Evolutionary conservation across 192 early-diverging fungal species (phyloP).

Genomic region (Podila horticola): DNA sequence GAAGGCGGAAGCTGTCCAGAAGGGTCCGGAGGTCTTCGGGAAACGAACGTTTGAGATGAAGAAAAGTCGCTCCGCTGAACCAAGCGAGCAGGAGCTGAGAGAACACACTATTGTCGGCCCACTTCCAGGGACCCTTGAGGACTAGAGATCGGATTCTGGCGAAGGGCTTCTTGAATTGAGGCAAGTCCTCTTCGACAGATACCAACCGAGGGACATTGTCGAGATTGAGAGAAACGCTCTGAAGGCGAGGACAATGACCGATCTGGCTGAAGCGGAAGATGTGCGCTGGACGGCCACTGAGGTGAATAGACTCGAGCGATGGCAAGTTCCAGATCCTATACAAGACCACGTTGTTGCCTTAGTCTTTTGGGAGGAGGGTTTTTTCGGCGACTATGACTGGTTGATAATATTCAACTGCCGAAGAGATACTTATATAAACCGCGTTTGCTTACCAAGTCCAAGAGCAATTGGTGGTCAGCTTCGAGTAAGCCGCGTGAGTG

Average conservation of each 20-base stretch:
- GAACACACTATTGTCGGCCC: not conserved
- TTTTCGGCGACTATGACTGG: too few relatives aligned
- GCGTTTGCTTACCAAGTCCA: constrained; percentile 1
- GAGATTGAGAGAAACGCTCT: constrained; percentile 5
- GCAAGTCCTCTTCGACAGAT: not conserved
- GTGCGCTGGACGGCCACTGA: constrained; percentile 20
- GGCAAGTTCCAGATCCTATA: constrained; percentile 28
- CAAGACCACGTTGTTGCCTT: too few relatives aligned
- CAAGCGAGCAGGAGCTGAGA: not conserved
- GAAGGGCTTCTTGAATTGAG: not conserved
- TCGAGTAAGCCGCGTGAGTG: too few relatives aligned
- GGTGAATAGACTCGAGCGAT: not conserved
- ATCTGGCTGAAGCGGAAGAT: constrained; percentile 16
- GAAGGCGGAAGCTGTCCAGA: not conserved
- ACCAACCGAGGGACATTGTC: constrained; percentile 1
- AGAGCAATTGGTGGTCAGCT: too few relatives aligned
- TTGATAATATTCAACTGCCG: too few relatives aligned
- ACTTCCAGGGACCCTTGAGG: constrained; percentile 24
- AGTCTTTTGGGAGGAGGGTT: too few relatives aligned
- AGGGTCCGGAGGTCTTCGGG: not conserved
- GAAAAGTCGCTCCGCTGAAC: constrained; percentile 2
- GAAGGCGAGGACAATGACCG: constrained; percentile 12
- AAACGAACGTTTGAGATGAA: constrained; percentile 1
- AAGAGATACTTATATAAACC: too few relatives aligned
- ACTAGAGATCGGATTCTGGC: not conserved